Evolutionary conservation across 257 asterid genomes (phyloP).

Genomic region (Fraxinus quadrangulata): DNA sequence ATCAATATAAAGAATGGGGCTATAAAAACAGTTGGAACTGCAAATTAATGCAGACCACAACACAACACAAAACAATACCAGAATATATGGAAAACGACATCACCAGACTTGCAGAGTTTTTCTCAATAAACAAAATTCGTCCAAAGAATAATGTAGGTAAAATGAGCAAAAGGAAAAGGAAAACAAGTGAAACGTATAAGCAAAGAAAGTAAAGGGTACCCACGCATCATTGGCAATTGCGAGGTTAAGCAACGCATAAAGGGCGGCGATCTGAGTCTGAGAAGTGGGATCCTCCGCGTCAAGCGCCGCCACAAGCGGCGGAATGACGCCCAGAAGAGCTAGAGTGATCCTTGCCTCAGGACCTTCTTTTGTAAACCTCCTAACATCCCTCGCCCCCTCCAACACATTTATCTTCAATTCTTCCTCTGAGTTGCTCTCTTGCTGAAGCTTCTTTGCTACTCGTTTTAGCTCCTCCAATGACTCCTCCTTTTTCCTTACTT

Average conservation of each 20-base stretch:
- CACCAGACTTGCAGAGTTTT: not conserved
- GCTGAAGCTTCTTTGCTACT: conserved; percentile 46
- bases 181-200: not conserved
- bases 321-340: conserved; percentile 81
- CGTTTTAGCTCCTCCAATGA: conserved; percentile 56
- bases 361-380: conserved; percentile 68
- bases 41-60: not conserved
- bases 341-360: conserved; percentile 65
- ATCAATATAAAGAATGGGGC: not conserved
- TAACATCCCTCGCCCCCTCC: conserved; percentile 73
- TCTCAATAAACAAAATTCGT: not conserved
- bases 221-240: conserved; percentile 72
- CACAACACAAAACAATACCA: not conserved
- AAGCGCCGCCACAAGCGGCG: conserved; percentile 76
- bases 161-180: not conserved
- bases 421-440: conserved; percentile 13
- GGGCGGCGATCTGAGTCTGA: conserved; percentile 61
- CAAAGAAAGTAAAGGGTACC: conserved; percentile 15
- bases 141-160: not conserved
- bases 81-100: conserved; percentile 15
- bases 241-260: conserved; percentile 81
- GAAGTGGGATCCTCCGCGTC: conserved; percentile 49
- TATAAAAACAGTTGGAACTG: not conserved
- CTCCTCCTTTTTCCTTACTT: conserved; percentile 55
- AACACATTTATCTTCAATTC: conserved; percentile 26